Base-by-base conservation (phyloP, 176 grass and related monocot genomes). In the Typha latifolia region DNA sequence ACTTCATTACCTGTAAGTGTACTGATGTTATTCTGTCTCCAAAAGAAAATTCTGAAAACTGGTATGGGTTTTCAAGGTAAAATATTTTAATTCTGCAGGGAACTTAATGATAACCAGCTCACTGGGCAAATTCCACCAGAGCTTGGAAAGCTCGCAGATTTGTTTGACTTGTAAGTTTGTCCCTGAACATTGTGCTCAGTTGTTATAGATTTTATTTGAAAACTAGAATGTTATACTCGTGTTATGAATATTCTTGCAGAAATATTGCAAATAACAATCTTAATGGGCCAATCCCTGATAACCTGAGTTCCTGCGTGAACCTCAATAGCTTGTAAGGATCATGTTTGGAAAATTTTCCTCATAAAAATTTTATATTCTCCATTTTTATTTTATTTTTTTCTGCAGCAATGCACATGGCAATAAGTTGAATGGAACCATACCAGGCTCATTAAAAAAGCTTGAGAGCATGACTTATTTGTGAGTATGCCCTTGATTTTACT, bases 391-490 rank as follows among this genome's bases (percentile, higher is more conserved):
- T 43, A 16, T 51, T 75, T 32, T 72, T 50, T 62, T 71, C 64
- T 18, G 18, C 83, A 99, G 95, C n/a, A 94, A 94, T 87, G 95
- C 69, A 5, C 76, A 85, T 59, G 82, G 89, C n/a, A 99, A 99
- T 68, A 94, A 87, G 48, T 77, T 99, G 77, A 87, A 87, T 79
- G 95, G 95, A 62, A 90, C 86, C 9, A 99, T 99, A 81, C 95
- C 95, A 62, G 74, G 78, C 48, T 89, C 79, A 1, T 79, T 99
- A 47, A 77, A 70, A 32, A 90, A 90, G 51, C 95, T 99, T 13
- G 84, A 99, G 66, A 99, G 95, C 86, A 94, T 99, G 95, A 99
- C 95, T 14, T 99, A 90, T 63, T 67, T 99, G 95, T 99, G 72
- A 85, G 89, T 86, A 21, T 4, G 32, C 63, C 12, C 22, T 50